Evolutionary conservation across 495 filamentous ascomycete species (phyloP).

Genomic region (Pseudotulostoma volvatum): DNA sequence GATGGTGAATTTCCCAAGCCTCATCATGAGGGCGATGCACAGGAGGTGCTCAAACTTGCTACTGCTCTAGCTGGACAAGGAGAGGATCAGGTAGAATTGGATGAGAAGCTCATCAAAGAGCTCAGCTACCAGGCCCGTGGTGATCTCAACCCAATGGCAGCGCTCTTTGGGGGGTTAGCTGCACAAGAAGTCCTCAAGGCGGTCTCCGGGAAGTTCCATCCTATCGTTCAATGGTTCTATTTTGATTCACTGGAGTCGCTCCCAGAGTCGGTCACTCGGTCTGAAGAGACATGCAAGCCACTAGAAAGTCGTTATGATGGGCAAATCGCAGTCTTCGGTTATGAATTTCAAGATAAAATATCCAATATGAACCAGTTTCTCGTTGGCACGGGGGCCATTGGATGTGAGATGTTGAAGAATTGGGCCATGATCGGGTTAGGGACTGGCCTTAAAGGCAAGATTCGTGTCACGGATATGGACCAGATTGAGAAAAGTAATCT

Average conservation of each 20-base stretch:
- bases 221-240: slow-evolving; percentile 86
- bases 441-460: slow-evolving; percentile 72
- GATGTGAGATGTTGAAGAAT: slow-evolving; percentile 98
- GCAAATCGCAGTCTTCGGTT: slow-evolving; percentile 91
- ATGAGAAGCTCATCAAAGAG: slow-evolving; percentile 85
- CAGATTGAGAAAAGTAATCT: slow-evolving; percentile 98
- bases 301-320: slow-evolving; percentile 78
- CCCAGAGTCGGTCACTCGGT: slow-evolving; percentile 52
- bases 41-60: slow-evolving; percentile 56
- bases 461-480: slow-evolving; percentile 93
- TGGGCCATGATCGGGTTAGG: slow-evolving; percentile 98
- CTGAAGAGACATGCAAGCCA: slow-evolving; percentile 77
- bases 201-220: slow-evolving; percentile 93
- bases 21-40: slow-evolving; percentile 69
- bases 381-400: slow-evolving; percentile 93
- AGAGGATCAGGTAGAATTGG: slow-evolving; percentile 66
- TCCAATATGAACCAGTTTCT: slow-evolving; percentile 80
- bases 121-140: slow-evolving; percentile 92
- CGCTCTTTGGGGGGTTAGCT: slow-evolving; percentile 87
- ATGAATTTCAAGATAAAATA: slow-evolving; percentile 85
- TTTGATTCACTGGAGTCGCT: slow-evolving; percentile 95
- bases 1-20: slow-evolving; percentile 57
- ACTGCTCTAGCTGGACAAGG: slow-evolving; percentile 44
- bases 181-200: slow-evolving; percentile 96
- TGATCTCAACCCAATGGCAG: slow-evolving; percentile 79